These are phyloP conservation scores for Adansonia rubrostipa DNA, from an alignment of 441 rosid species.

Conservation along the genomic window DNA sequence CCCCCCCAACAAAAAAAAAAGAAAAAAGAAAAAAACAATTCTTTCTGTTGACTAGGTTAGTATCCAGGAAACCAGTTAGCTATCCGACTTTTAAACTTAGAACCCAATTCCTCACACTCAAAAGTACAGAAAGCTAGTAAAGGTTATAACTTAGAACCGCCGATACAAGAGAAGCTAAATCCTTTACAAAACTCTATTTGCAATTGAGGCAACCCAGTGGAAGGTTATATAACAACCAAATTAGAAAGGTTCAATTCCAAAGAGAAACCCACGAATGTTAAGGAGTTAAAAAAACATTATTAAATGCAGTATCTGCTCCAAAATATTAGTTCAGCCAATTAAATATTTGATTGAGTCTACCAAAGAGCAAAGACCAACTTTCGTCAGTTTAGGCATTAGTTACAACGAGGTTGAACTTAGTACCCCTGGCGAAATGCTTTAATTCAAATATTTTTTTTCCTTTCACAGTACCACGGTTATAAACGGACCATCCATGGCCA, in stretches of 20 bases:
- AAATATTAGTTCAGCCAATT: background rate
- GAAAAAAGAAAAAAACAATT: background rate
- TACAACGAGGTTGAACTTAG: constrained; percentile 93
- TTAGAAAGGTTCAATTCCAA: background rate
- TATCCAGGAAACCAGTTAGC: constrained; percentile 4
- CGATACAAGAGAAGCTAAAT: background rate
- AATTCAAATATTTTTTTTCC: constrained; percentile 89
- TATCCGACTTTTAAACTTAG: background rate
- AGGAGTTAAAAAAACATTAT: background rate
- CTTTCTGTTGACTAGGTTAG: background rate
- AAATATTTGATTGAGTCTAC: constrained; percentile 21
- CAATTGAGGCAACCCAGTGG: background rate
- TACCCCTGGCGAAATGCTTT: constrained; percentile 98
- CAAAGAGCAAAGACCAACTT: constrained; percentile 73
- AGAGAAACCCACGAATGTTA: background rate
- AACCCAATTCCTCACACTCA: constrained; percentile 1
- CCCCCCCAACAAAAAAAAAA: no score
- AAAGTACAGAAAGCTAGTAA: background rate
- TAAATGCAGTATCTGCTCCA: background rate
- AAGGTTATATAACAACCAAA: background rate
- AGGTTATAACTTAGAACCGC: background rate
- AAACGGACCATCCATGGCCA: constrained; percentile 93
- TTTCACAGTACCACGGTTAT: constrained; percentile 92
- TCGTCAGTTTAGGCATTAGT: constrained; percentile 96
- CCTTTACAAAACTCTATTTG: background rate